These are phyloP conservation scores for Chlamydomonas asymmetrica DNA, from an alignment of 139 green algal species.

Conservation along the genomic window DNA sequence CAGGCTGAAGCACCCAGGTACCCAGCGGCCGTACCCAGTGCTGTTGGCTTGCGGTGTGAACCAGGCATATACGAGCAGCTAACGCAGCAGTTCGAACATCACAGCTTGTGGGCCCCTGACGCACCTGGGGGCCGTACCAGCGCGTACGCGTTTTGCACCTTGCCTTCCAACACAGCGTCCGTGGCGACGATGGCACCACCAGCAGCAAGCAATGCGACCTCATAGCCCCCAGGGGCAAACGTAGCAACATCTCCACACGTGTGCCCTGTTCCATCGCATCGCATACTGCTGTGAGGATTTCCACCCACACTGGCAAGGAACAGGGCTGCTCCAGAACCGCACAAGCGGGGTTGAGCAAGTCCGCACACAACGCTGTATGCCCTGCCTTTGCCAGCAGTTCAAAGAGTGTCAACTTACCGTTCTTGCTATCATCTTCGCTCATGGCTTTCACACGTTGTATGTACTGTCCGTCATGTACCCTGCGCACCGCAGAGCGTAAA, in stretches of 20 bases:
- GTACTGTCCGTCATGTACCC: conserved; percentile 36
- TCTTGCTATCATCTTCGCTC: conserved; percentile 34
- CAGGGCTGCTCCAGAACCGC: not conserved
- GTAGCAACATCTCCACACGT: conserved; percentile 30
- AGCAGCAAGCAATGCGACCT: conserved; percentile 54
- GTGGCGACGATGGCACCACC: conserved; percentile 48
- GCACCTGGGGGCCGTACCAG: conserved; percentile 43
- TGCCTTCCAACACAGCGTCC: conserved; percentile 48
- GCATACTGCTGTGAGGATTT: not conserved
- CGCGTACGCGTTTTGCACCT: conserved; percentile 36
- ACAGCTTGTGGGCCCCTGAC: too few species aligned
- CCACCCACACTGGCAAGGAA: not conserved
- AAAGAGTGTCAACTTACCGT: not conserved
- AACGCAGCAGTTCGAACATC: too few species aligned
- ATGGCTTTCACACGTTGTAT: conserved; percentile 22
- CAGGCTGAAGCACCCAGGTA: too few species aligned
- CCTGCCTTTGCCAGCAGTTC: not conserved
- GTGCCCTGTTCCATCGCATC: conserved; percentile 5
- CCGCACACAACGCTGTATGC: not conserved
- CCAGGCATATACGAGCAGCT: too few species aligned
- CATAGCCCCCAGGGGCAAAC: conserved; percentile 43
- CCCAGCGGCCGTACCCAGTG: too few species aligned
- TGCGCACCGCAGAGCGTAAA: not conserved
- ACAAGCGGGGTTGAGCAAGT: not conserved
- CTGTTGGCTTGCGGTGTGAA: too few species aligned